Evolutionary conservation across 2,329 filamentous ascomycete species (phyloP).

Genomic region (Escovopsis sp.): DNA sequence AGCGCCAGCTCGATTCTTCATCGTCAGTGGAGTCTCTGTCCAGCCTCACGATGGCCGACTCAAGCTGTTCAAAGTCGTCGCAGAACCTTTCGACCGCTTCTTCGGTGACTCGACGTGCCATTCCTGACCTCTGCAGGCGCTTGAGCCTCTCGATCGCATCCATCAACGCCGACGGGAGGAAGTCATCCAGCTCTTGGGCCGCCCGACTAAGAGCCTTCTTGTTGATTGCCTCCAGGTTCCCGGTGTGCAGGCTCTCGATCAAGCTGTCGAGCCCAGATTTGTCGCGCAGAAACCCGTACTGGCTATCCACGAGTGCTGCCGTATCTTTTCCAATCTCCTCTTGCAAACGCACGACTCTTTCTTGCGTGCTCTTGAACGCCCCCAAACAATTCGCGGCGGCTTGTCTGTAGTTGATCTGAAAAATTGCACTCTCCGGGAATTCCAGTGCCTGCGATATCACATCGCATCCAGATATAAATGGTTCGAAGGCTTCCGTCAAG

Average conservation of each 20-base stretch:
- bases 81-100: constrained; percentile 76
- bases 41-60: constrained; percentile 31
- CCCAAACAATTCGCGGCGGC: constrained; percentile 41
- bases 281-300: constrained; percentile 58
- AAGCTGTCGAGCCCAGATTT: constrained; percentile 60
- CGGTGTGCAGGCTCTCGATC: constrained; percentile 38
- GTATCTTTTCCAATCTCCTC: constrained; percentile 39
- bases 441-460: constrained; percentile 49
- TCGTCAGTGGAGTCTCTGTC: constrained; percentile 19
- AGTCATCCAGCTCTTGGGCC: constrained; percentile 72
- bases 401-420: constrained; percentile 57
- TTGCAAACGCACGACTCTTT: constrained; percentile 40
- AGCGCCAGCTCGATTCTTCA: constrained; percentile 13
- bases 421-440: constrained; percentile 48
- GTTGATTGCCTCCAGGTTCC: constrained; percentile 9
- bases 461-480: constrained; percentile 65
- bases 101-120: constrained; percentile 66
- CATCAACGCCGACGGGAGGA: constrained; percentile 83
- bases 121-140: constrained; percentile 52
- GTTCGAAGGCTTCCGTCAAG: constrained; percentile 67
- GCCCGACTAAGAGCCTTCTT: constrained; percentile 40
- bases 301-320: constrained; percentile 46
- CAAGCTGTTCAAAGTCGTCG: constrained; percentile 57
- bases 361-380: constrained; percentile 48
- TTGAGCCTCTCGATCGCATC: constrained; percentile 76